phyloP scores from a whole-genome alignment of 78 protist genomes.

The Speleostelium caveatum region DNA sequence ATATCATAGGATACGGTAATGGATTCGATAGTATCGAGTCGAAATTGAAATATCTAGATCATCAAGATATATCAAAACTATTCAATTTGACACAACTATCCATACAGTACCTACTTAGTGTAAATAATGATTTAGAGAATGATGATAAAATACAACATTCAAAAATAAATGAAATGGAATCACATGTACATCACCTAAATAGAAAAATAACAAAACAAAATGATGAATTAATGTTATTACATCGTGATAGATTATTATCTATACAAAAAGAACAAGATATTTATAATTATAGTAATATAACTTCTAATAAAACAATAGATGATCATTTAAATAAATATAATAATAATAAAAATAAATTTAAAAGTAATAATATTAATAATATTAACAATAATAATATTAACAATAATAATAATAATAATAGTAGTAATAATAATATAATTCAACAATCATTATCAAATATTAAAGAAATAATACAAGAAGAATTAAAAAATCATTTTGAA shows the following conservation, averaged over 20 bases:
- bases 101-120: constrained; percentile 7
- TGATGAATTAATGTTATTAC: neutral
- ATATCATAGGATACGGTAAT: neutral
- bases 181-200: neutral
- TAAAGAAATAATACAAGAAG: neutral
- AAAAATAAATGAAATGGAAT: neutral
- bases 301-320: neutral
- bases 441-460: neutral
- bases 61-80: constrained; percentile 2
- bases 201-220: neutral
- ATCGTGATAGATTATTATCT: neutral
- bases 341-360: neutral
- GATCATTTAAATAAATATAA: neutral
- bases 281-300: neutral
- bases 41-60: neutral
- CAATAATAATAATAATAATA: neutral
- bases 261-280: neutral
- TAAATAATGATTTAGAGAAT: neutral
- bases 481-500: neutral
- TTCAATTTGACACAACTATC: constrained; percentile 18
- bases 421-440: neutral
- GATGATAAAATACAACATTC: neutral
- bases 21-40: neutral
- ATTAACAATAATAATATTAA: neutral
- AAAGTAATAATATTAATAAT: neutral